Evolutionary conservation across 2,329 filamentous ascomycete species (phyloP).

Genomic region (Neonectria faginata): DNA sequence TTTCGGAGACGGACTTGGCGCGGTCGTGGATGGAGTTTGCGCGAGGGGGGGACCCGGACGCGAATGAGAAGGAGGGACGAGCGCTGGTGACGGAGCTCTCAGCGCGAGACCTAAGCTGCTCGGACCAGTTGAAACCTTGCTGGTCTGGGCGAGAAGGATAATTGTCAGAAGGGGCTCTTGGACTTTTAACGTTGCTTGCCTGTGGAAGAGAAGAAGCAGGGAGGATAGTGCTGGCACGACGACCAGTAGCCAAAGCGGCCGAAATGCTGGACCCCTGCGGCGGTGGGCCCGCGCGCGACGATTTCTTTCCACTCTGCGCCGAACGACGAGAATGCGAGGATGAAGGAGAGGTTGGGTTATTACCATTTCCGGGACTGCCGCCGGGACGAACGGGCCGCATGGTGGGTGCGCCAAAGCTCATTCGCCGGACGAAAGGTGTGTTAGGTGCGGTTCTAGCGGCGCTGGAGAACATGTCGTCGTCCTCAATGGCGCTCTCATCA

Average conservation of each 20-base stretch:
- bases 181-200: constrained; percentile 70
- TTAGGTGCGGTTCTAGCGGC: constrained; percentile 69
- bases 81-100: constrained; percentile 77
- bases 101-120: constrained; percentile 91
- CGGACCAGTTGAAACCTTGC: constrained; percentile 92
- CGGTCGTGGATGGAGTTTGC: constrained; percentile 67
- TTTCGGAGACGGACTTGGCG: constrained; percentile 76
- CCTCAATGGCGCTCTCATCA: constrained; percentile 80
- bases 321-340: constrained; percentile 49
- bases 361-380: constrained; percentile 74
- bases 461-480: constrained; percentile 68
- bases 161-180: constrained; percentile 74
- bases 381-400: constrained; percentile 68
- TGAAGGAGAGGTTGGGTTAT: constrained; percentile 59
- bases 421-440: constrained; percentile 83
- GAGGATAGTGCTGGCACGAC: constrained; percentile 52
- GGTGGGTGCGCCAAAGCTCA: constrained; percentile 89
- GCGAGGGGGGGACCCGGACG: constrained; percentile 55
- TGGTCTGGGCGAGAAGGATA: constrained; percentile 77
- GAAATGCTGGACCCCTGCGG: constrained; percentile 48
- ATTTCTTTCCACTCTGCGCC: constrained; percentile 49
- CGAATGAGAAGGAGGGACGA: constrained; percentile 70
- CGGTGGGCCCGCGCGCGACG: constrained; percentile 42
- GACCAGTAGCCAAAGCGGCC: constrained; percentile 50
- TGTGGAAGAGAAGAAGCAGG: constrained; percentile 55